These are phyloP conservation scores for Penicillium aurantiogriseum DNA, from an alignment of 2,329 filamentous ascomycete species.

Conservation along the genomic window DNA sequence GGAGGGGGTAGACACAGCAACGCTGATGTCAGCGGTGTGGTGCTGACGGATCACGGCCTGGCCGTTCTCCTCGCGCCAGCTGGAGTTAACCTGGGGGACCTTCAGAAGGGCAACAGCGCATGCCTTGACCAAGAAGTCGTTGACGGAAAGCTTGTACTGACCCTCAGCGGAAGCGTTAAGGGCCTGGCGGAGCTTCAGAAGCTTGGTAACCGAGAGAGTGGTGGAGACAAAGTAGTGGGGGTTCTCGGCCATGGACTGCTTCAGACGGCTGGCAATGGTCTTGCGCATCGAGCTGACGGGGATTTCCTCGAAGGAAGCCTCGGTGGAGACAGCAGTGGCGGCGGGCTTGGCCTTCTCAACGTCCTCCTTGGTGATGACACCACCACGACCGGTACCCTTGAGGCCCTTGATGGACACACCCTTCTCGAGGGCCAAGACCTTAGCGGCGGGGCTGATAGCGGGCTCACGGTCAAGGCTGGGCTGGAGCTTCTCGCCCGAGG, in stretches of 20 bases:
- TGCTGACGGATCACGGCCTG: constrained; percentile 82
- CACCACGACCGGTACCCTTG: constrained; percentile 83
- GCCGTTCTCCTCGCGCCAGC: constrained; percentile 79
- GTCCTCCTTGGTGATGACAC: constrained; percentile 87
- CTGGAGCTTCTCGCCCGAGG: constrained; percentile 74
- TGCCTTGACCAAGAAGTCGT: constrained; percentile 99
- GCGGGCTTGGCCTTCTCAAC: constrained; percentile 78
- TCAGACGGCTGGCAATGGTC: constrained; percentile 88
- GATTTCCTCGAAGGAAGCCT: constrained; percentile 75
- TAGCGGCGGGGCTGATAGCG: constrained; percentile 68
- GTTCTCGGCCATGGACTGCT: constrained; percentile 87
- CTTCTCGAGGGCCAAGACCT: constrained; percentile 81
- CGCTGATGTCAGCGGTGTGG: constrained; percentile 89
- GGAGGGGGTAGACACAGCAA: constrained; percentile 87
- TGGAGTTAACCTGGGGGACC: constrained; percentile 93
- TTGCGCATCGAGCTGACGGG: constrained; percentile 94
- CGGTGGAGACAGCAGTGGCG: constrained; percentile 52
- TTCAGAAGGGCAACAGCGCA: constrained; percentile 84
- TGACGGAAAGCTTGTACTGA: constrained; percentile 99
- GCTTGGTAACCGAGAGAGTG: constrained; percentile 87
- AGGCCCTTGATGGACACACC: constrained; percentile 72
- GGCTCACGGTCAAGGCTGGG: constrained; percentile 79
- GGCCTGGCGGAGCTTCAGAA: constrained; percentile 91
- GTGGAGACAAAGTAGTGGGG: constrained; percentile 97
- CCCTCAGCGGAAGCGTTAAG: constrained; percentile 86